Evolutionary conservation across 2,329 filamentous ascomycete species (phyloP), one percentile per base, ranked within the genome.

Genomic region (Acrocalymma vagum): DNA sequence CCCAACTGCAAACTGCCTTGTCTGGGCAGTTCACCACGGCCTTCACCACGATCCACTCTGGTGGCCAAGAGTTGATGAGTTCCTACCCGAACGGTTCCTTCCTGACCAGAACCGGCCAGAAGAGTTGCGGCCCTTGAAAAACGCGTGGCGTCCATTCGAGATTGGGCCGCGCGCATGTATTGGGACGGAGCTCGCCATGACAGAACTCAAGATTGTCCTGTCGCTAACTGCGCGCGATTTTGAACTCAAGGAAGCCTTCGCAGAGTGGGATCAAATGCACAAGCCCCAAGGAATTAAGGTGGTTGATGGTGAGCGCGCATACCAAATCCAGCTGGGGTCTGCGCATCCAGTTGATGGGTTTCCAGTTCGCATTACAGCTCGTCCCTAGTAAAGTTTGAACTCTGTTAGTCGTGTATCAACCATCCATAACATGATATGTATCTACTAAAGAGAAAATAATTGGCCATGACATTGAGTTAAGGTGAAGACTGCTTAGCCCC

Each of bases 361-460:
- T 18, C 53, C 77, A 48, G 81, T 81, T 65, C 45, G 38, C 26
- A 16, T 49, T 10, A 43, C n/a, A n/a, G n/a, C n/a, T n/a, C n/a
- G n/a, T n/a, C n/a, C n/a, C n/a, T n/a, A n/a, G n/a, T n/a, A n/a
- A n/a, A n/a, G n/a, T n/a, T n/a, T n/a, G n/a, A n/a, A n/a, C n/a
- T n/a, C n/a, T n/a, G n/a, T n/a, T n/a, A n/a, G n/a, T n/a, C n/a
- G n/a, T n/a, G n/a, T n/a, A n/a, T n/a, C n/a, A n/a, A n/a, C n/a
- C n/a, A n/a, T n/a, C n/a, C n/a, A n/a, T n/a, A n/a, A n/a, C n/a
- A n/a, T n/a, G n/a, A n/a, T n/a, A n/a, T n/a, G n/a, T n/a, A n/a
- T n/a, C n/a, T n/a, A n/a, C n/a, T n/a, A n/a, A n/a, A n/a, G n/a
- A n/a, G n/a, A n/a, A n/a, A n/a, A n/a, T n/a, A n/a, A n/a, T n/a